Percentiles rank a stretch among this genome's conserved stretches.
Conservation (phyloP, 108 stramenopile genomes). For the Stephanodiscus minutulus region DNA sequence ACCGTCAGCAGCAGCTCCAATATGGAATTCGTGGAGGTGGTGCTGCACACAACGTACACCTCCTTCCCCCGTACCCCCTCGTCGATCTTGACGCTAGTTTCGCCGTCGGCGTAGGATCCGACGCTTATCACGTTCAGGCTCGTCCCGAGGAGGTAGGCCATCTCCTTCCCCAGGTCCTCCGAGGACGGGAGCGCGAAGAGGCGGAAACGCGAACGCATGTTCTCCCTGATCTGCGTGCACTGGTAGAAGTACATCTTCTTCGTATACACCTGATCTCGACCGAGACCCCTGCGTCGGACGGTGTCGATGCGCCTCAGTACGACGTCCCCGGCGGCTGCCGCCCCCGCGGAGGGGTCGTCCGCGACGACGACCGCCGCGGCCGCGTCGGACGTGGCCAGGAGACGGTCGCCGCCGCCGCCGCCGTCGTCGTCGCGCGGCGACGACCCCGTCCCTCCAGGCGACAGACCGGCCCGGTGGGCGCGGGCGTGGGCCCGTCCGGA, state of each 20-base stretch:
- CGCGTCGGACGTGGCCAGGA: slow-evolving; percentile 13
- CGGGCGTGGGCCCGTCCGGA: background rate
- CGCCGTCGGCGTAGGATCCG: slow-evolving; percentile 80
- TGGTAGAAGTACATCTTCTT: slow-evolving; percentile 82
- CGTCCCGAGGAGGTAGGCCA: slow-evolving; percentile 78
- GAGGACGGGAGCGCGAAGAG: slow-evolving; percentile 76
- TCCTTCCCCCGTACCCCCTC: slow-evolving; percentile 82
- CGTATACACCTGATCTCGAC: slow-evolving; percentile 64
- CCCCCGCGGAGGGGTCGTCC: too few species aligned
- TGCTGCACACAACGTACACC: slow-evolving; percentile 77
- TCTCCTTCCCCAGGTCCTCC: slow-evolving; percentile 65
- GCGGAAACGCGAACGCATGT: slow-evolving; percentile 60
- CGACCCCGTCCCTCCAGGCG: background rate
- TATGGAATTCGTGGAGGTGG: slow-evolving; percentile 65
- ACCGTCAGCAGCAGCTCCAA: slow-evolving; percentile 83
- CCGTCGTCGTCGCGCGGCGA: background rate
- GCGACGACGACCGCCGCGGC: background rate
- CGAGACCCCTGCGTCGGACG: slow-evolving; percentile 14
- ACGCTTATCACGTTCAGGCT: slow-evolving; percentile 63
- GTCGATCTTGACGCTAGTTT: slow-evolving; percentile 64
- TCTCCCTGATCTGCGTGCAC: slow-evolving; percentile 53
- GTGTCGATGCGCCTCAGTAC: slow-evolving; percentile 20
- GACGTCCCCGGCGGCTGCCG: slow-evolving; percentile 3
- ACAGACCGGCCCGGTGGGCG: background rate
- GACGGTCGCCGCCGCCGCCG: background rate